Base-by-base conservation (phyloP, 768 basidiomycete species). In the Brasilioporus rufonigricans region DNA sequence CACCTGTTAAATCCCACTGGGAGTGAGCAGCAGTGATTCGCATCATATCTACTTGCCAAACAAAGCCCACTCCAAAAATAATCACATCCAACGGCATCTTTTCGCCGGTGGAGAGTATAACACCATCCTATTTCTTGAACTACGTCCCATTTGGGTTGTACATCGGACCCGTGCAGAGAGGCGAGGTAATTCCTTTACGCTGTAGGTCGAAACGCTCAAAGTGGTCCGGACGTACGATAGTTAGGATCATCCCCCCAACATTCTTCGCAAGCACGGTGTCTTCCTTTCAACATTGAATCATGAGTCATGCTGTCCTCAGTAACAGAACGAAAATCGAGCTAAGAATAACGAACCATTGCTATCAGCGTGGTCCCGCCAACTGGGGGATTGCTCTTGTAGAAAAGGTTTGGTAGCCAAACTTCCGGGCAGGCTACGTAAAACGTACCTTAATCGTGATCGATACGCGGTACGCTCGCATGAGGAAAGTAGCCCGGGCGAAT, bases 391-490 rank as follows among this genome's bases (percentile, higher is more conserved):
- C 29, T 36, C 46, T 31, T 50, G 36, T 50, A 49, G 53, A 18
- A n/a, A 7, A 29, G n/a, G n/a, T 36, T 41, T 41, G 16, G 10
- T 24, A 32, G 8, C 14, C 21, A 14, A 13, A 24, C 40, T 19
- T 35, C 26, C 12, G 45, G 24, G 24, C 14, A 43, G 44, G 26
- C 38, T 32, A 11, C 27, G 21, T 36, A 21, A n/a, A 24, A 35
- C 48, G 29, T 29, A 50, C 35, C 19, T 69, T 71, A 13, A 73
- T 69, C 78, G 80, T 80, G 33, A 82, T 71, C 51, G 59, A 71
- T 40, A 74, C 76, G 33, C 81, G 73, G 63, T 85, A 81, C 9
- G 32, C 48, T 58, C 38, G 38, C 41, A 44, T 16, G 21, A 48
- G 18, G 12, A 59, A 35, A 39, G 44, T 48, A 26, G 53, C 33